Evolutionary conservation across 345 rosid genomes (phyloP).

Genomic region (Streptanthus diversifolius): DNA sequence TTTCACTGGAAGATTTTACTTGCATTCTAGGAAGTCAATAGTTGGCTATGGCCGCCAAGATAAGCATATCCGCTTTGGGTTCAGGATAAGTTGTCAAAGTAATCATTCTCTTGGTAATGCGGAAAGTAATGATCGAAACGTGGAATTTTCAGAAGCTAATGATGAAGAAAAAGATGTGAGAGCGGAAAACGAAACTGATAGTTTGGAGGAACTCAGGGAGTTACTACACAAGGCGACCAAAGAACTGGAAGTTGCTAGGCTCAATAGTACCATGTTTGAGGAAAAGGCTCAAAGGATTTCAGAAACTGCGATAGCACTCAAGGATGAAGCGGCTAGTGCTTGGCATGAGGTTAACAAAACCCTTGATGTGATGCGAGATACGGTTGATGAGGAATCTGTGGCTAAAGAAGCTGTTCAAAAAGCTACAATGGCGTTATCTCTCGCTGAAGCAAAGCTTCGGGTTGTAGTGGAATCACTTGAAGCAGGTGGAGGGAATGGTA

Average conservation of each 20-base stretch:
- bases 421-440: conserved; percentile 78
- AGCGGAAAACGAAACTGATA: conserved; percentile 38
- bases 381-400: conserved; percentile 54
- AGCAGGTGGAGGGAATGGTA: conserved; percentile 25
- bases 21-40: conserved; percentile 29
- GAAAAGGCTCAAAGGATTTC: conserved; percentile 87
- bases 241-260: conserved; percentile 73
- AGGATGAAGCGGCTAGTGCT: conserved; percentile 66
- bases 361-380: conserved; percentile 53
- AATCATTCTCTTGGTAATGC: conserved; percentile 50
- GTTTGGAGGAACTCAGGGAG: conserved; percentile 60
- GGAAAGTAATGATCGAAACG: conserved; percentile 23
- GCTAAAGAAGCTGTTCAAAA: conserved; percentile 77
- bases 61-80: conserved; percentile 34
- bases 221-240: conserved; percentile 52
- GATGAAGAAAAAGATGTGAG: conserved; percentile 43
- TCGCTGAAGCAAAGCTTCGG: conserved; percentile 79
- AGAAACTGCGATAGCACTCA: conserved; percentile 78
- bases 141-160: conserved; percentile 38
- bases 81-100: conserved; percentile 47
- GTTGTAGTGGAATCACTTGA: conserved; percentile 60
- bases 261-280: conserved; percentile 79
- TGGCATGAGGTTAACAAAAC: conserved; percentile 58
- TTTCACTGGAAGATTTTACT: conserved; percentile 30
- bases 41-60: conserved; percentile 25